Evolutionary conservation across 768 basidiomycete species (phyloP), one percentile per base, ranked within the genome.

Genomic region (Termitomyces sp.): DNA sequence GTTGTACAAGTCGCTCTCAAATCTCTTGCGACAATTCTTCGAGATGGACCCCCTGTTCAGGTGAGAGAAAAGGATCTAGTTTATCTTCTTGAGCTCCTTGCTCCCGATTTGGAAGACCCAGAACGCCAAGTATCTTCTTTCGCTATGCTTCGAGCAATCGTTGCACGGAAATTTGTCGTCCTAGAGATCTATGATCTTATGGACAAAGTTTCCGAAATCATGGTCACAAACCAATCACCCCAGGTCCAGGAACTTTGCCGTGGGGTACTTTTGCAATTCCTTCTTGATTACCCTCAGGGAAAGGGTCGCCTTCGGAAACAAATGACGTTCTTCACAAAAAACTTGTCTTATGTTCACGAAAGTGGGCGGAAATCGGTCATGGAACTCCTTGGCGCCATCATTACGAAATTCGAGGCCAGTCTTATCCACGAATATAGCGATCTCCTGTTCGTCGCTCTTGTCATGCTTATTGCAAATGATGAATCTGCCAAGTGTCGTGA

Each of bases 151-250:
- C 87, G 93, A 10, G 89, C 94, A 26, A 93, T 98, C 62, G 86
- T 98, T 15, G 81, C 87, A 5, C 85, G 95, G 33, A 92, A 91
- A 66, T 90, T 98, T 60, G 86, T 98, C 33, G 91, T 96, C 0
- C 92, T 92, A 0, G 97, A 98, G 70, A 88, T 99, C 50, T 99
- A 99, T 73, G 95, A 98, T 69, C 73, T 95, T 37, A 98, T 99
- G 95, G 91, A 92, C 58, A 85, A 86, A 57, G 86, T 98, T 21
- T 86, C 93, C 3, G 87, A 93, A 61, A 83, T 96, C 63, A 86
- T 97, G 79, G 92, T 99, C 41, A 95, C 94, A 12, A 94, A 83
- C 62, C 96, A 98, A 69, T 94, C 95, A 3, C 70, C 84, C 0
- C 87, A 89, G 63, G 92, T 96, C 8, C 95, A 95, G 67, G 94